These are phyloP conservation scores for Globisporangium paddicum DNA, from an alignment of 352 stramenopile genomes.

Conservation along the genomic window DNA sequence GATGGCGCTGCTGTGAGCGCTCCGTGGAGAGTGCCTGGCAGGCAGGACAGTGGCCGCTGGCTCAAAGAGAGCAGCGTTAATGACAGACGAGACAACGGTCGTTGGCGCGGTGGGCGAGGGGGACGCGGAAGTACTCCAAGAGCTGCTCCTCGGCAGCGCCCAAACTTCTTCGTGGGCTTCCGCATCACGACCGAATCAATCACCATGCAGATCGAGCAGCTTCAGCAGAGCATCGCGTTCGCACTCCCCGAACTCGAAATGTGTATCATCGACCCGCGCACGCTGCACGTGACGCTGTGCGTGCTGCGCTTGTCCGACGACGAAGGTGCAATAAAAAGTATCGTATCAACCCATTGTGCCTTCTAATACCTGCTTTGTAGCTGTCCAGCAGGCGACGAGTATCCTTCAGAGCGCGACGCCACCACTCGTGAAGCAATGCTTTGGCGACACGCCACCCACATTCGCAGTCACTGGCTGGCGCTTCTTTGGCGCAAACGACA, in stretches of 20 bases:
- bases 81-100: not conserved
- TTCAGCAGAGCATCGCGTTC: constrained; percentile 25
- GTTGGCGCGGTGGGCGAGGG: not conserved
- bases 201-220: constrained; percentile 13
- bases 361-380: too few species aligned
- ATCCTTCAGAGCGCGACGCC: constrained; percentile 17
- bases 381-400: constrained; percentile 18
- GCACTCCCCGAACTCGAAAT: constrained; percentile 18
- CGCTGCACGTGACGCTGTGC: constrained; percentile 47
- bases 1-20: not conserved
- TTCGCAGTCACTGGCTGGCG: constrained; percentile 25
- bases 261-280: constrained; percentile 33
- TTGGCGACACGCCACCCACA: constrained; percentile 5
- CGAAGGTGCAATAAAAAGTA: too few species aligned
- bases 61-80: not conserved
- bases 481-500: constrained; percentile 37
- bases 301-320: constrained; percentile 27
- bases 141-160: constrained; percentile 1
- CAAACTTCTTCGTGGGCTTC: constrained; percentile 51
- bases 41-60: not conserved
- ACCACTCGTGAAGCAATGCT: constrained; percentile 10
- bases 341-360: too few species aligned
- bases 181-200: constrained; percentile 21
- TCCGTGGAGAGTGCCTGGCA: too few species aligned
- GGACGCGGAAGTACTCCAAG: not conserved